Evolutionary conservation across 306 rosid species (phyloP).

Genomic region (Medicago truncatula): MtrunA17r5.0-ANR NC_053042.1:3906501-3907000

Average conservation of each 20-base stretch:
- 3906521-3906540: slow-evolving; percentile 84
- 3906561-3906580: slow-evolving; percentile 95
- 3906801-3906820: too few relatives aligned
- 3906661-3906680: slow-evolving; percentile 73
- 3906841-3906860: too few relatives aligned
- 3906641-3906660: slow-evolving; percentile 74
- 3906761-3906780: slow-evolving; percentile 50
- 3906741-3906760: slow-evolving; percentile 81
- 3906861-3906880: too few relatives aligned
- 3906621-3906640: slow-evolving; percentile 87
- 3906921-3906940: too few relatives aligned
- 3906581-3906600: slow-evolving; percentile 95
- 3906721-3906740: slow-evolving; percentile 77
- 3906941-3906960: too few relatives aligned
- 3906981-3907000: not conserved
- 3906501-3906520: slow-evolving; percentile 91
- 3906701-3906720: slow-evolving; percentile 93
- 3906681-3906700: slow-evolving; percentile 75
- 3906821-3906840: too few relatives aligned
- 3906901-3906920: too few relatives aligned
- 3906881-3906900: too few relatives aligned
- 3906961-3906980: too few relatives aligned
- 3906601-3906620: slow-evolving; percentile 83
- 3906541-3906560: slow-evolving; percentile 96
- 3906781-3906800: too few relatives aligned